Evolutionary conservation across 192 early-diverging fungal species (phyloP), one percentile per base, ranked within the genome.

Genomic region (Glomus cerebriforme): DNA sequence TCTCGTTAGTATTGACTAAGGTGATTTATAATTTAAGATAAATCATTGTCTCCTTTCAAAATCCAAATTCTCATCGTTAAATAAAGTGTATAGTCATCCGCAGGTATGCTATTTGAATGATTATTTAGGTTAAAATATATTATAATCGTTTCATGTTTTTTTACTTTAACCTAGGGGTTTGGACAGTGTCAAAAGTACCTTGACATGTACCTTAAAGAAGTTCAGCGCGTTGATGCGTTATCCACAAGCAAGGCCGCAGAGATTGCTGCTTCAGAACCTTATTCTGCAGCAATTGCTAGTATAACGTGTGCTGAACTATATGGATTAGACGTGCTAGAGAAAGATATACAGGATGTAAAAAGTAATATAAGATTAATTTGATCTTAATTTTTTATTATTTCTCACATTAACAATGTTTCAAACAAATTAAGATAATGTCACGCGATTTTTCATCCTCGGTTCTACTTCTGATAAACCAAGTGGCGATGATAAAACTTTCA

Each of bases 181-280:
- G 95, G 94, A 12, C 97, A 98, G 79, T 93, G 92, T 66, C 87
- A 89, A 67, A 80, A 81, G 54, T 98, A 92, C 88, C 84, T 97
- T 58, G 85, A 90, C 58, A 76, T 79, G n/a, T 81, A 97, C 37
- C 73, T 96, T 76, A 94, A 92, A 29, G 81, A 88, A 63, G 95
- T 91, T 29, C 89, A 92, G 63, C 88, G 91, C 7, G 81, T 97
- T 27, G 86, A 90, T 0, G 94, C 95, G 8, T 83, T 91, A 15
- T 96, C 95, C 3, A 99, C 96, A 7, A 89, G 92, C 8, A 85
- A 93, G 59, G 97, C 96, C 8, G 97, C 97, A n/a, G 88, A 98
- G 78, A 81, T 95, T 69, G 94, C 95, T 0, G 86, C 94, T 0
- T 80, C 87, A 60, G 95, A 98, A 65, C 88, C 88, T 22, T 86